Base-by-base conservation (phyloP, 1,284 basidiomycete species). In the Fomitopsis betulina region DNA sequence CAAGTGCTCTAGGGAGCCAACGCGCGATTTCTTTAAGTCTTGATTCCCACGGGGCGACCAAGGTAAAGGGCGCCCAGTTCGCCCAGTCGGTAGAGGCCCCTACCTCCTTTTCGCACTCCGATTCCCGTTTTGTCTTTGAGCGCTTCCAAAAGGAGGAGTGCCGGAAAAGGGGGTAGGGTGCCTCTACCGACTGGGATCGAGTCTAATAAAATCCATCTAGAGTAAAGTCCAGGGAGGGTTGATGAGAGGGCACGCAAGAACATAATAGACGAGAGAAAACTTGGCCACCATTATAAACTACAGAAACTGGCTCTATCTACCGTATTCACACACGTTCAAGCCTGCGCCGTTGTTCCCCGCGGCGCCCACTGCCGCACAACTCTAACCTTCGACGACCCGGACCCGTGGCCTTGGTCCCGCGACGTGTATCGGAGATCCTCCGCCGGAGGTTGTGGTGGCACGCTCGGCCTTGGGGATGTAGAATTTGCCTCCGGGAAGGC, bases 301-400 rank as follows among this genome's bases (percentile, higher is more conserved):
- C 43, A 53, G 21, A 50, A 49, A 58, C 53, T 52, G 56, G 61
- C 25, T 40, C 40, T 27, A 45, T 33, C n/a, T 27, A 35, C 25
- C 37, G 45, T 58, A 67, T 51, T 64, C 61, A 42, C 63, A 64
- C 51, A 57, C 57, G 33, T 51, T 51, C 49, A 51, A 17, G 52
- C 37, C 52, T 53, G 52, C 27, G 52, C 37, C 19, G 52, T 51
- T n/a, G 65, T 57, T 39, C 64, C 61, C 54, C 61, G 60, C 21
- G 64, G 55, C 38, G 63, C 69, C 78, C 79, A 80, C 65, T 82
- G 77, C 62, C 77, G 75, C 55, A 83, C 73, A 54, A 76, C 75
- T 65, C 74, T 78, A 61, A 84, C 76, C 67, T 78, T 80, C 33
- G 82, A 76, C 23, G 82, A 76, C 23, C 65, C 65, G 15, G 62